Conservation (phyloP, 805 yeast species). For the Ogataea methanolica region DNA sequence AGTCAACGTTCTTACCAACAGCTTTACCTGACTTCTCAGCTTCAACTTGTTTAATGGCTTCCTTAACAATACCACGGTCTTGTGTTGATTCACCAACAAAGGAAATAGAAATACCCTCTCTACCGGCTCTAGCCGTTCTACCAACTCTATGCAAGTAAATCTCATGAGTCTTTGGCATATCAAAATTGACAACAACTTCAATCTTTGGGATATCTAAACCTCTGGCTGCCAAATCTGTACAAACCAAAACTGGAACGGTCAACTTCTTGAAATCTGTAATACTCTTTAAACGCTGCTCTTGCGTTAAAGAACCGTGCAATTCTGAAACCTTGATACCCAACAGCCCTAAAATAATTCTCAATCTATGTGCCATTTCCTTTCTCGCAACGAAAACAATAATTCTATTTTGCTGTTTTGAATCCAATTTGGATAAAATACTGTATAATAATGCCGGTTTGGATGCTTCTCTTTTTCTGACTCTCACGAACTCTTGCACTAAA, state of each 20-base stretch:
- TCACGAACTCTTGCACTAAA: slow-evolving; percentile 86
- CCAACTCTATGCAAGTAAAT: slow-evolving; percentile 96
- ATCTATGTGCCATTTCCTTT: slow-evolving; percentile 83
- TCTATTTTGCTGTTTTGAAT: slow-evolving; percentile 59
- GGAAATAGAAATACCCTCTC: slow-evolving; percentile 89
- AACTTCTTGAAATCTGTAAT: slow-evolving; percentile 79
- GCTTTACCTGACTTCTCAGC: slow-evolving; percentile 49
- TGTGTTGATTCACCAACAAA: slow-evolving; percentile 89
- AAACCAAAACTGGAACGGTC: slow-evolving; percentile 79
- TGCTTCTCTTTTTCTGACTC: slow-evolving; percentile 85
- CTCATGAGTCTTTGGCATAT: slow-evolving; percentile 92
- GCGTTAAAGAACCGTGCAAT: slow-evolving; percentile 77
- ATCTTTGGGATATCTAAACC: slow-evolving; percentile 99
- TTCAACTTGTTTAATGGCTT: slow-evolving; percentile 70
- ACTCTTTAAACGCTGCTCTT: slow-evolving; percentile 88
- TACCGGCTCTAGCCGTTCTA: slow-evolving; percentile 98
- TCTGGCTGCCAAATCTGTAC: slow-evolving; percentile 98
- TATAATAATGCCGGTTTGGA: slow-evolving; percentile 80
- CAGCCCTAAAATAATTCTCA: slow-evolving; percentile 72
- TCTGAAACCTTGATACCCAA: slow-evolving; percentile 75
- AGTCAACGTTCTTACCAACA: slow-evolving; percentile 87
- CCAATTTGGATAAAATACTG: slow-evolving; percentile 63
- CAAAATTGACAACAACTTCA: slow-evolving; percentile 89
- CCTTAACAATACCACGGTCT: slow-evolving; percentile 88
- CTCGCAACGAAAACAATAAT: slow-evolving; percentile 88